A percentile compares a stretch with the other conserved stretches of the same genome.
These are phyloP conservation scores for Boletus huronensis DNA, from an alignment of 768 basidiomycete species.

Conservation along the genomic window DNA sequence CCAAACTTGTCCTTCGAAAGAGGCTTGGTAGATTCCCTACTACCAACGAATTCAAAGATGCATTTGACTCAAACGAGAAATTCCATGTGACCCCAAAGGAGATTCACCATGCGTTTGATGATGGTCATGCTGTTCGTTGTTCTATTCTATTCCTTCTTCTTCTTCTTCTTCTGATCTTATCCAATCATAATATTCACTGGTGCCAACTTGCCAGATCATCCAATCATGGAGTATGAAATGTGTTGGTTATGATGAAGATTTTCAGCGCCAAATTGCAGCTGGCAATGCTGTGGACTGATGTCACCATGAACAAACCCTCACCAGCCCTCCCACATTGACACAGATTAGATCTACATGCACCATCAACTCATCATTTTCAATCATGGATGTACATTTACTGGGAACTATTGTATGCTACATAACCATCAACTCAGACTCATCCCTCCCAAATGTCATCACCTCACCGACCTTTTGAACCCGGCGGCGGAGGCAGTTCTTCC, in stretches of 20 bases:
- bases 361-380: not conserved
- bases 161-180: not conserved
- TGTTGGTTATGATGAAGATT: conserved; percentile 21
- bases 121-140: conserved; percentile 9
- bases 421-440: not conserved
- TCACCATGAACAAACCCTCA: not conserved
- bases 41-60: not conserved
- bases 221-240: conserved; percentile 19
- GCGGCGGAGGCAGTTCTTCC: conserved; percentile 47
- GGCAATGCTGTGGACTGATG: conserved; percentile 6
- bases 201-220: conserved; percentile 4
- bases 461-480: conserved; percentile 5
- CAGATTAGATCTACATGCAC: not conserved
- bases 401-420: not conserved
- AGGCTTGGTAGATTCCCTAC: conserved; percentile 15
- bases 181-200: not conserved
- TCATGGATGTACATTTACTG: not conserved
- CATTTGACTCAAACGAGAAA: conserved; percentile 3
- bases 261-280: conserved; percentile 17
- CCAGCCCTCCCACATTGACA: not conserved
- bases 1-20: conserved; percentile 17
- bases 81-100: conserved; percentile 11
- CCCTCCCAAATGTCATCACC: not conserved
- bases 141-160: too few relatives aligned
- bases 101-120: conserved; percentile 15